Evolutionary conservation across 2,329 filamentous ascomycete species (phyloP).

Genomic region (Colletotrichum filicis): DNA sequence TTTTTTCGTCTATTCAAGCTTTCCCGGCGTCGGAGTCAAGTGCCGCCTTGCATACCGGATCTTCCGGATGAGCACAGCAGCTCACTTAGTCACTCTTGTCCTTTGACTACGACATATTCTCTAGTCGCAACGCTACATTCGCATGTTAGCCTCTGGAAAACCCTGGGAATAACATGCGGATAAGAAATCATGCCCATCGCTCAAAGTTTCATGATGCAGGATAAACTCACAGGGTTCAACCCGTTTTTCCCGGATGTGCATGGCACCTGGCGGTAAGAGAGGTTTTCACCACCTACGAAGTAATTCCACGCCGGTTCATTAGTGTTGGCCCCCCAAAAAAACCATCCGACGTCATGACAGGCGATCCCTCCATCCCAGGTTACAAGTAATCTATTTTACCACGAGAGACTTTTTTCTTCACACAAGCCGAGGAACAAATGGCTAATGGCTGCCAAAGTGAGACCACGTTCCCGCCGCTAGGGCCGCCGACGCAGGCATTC

Average conservation of each 20-base stretch:
- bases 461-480: not conserved
- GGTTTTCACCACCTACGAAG: not conserved
- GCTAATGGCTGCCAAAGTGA: not conserved
- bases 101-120: not conserved
- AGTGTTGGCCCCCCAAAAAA: too few relatives aligned
- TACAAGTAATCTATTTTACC: not conserved
- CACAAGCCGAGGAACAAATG: not conserved
- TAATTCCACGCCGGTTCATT: not conserved
- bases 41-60: not conserved
- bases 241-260: not conserved
- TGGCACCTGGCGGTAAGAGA: not conserved
- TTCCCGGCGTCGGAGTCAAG: not conserved
- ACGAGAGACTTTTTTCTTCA: not conserved
- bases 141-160: not conserved
- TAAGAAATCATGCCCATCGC: not conserved
- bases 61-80: slow-evolving; percentile 1
- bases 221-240: not conserved
- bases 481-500: not conserved
- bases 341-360: slow-evolving; percentile 10
- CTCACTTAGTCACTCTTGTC: not conserved
- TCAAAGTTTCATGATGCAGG: not conserved
- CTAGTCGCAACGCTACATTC: not conserved
- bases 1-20: not conserved
- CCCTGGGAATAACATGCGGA: not conserved
- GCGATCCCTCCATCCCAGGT: not conserved